Evolutionary conservation across 345 rosid genomes (phyloP), one percentile per base, ranked within the genome.

Genomic region (Hibiscus trionum): DNA sequence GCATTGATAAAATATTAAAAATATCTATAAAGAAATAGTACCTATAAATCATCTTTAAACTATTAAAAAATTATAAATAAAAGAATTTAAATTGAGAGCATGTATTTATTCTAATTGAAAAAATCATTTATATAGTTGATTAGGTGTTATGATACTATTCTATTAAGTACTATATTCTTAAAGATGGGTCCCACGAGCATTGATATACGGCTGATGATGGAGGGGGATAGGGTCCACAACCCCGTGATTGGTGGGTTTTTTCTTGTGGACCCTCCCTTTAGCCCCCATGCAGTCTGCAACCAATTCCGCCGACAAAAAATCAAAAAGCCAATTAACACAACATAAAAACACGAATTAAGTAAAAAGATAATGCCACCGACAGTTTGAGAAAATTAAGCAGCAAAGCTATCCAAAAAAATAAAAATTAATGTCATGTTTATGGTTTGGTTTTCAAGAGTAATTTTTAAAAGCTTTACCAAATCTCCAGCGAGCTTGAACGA

Each of bases 401-500:
- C 21, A 15, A 72, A 53, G 58, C 7, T 50, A 50, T 16, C 7
- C 2, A 49, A 49, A 15, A 33, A 35, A 50, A 50, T 12, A 17
- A 15, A n/a, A 50, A 50, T 16, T 15, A 50, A 50, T 16, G 17
- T 50, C n/a, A 50, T 16, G 56, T 49, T 44, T 7, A 70, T 44
- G 29, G 21, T 35, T 35, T 6, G 50, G 53, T 56, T 62, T 12
- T 39, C 0, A 39, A 39, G 44, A 39, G 44, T 33, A 1, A 8
- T 7, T 39, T 39, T 7, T 39, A 7, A 39, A 31, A 31, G 16
- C n/a, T 72, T 88, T 55, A 96, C 99, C 99, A 70, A 96, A 96
- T 75, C 99, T 83, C 99, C 99, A 96, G n/a, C 99, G 91, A 29
- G 85, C 98, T 69, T 96, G 99, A 74, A 96, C 96, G 2, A 96